Base-by-base conservation (phyloP, 495 filamentous ascomycete genomes). In the Saxophila tyrrhenica region DNA sequence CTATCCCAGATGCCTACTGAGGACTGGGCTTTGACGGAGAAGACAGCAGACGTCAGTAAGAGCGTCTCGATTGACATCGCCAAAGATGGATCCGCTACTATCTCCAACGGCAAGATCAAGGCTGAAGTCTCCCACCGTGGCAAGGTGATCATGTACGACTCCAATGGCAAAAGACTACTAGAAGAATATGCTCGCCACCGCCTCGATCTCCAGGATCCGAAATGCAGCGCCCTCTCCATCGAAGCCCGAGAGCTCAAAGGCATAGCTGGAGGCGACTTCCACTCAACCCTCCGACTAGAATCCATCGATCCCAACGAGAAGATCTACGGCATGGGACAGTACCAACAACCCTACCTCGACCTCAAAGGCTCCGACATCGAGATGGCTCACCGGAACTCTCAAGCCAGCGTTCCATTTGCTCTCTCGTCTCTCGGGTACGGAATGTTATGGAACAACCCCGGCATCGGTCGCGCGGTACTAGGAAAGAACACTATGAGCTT, bases 281-380 rank as follows among this genome's bases (percentile, higher is more conserved):
- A 74, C 47, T 67, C 79, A 5, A 80, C 75, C 1, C 62, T 73
- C 50, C 70, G 78, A 0, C 69, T 82, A 50, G 78, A 80, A 61
- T 75, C 72, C 10, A 55, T 75, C 2, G 67, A 73, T 57, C 62
- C 65, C 0, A 63, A 72, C 25, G 78, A 82, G 64, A 78, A 75
- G 62, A 71, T 82, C 13, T 82, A 73, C 56, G 78, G 78, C 29
- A 80, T 82, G 78, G 78, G 78, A 13, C 78, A 82, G 62, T 82
- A 82, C 57, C 78, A 82, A 57, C 77, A 80, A 58, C 70, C 73
- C 1, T 69, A 67, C 24, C 63, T 80, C 45, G 72, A 82, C 58
- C 67, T 80, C 48, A 80, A 80, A 59, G 78, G 78, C 0, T 44
- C 65, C 2, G 77, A 80, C 54, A 62, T 82, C 20, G 78, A 80